Conservation (phyloP, 768 basidiomycete species). For the Clavulina sp. region DNA sequence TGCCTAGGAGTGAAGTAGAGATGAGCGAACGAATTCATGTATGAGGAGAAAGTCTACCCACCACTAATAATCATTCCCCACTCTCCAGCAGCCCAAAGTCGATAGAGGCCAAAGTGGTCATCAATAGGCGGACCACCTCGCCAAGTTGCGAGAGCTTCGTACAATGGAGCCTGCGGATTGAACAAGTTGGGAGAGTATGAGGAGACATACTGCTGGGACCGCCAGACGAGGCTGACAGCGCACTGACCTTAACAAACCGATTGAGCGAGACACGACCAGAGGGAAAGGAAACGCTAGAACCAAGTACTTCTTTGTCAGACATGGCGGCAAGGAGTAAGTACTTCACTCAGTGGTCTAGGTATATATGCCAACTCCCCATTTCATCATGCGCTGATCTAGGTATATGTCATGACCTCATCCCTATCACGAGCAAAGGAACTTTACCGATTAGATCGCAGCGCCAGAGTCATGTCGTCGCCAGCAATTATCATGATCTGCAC, state of each 20-base stretch:
- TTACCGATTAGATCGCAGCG: too few species aligned
- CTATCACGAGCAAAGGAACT: too few species aligned
- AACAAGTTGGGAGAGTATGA: too few species aligned
- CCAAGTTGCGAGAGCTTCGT: constrained; percentile 57
- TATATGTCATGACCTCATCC: too few species aligned
- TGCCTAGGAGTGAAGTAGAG: constrained; percentile 18
- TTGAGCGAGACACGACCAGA: constrained; percentile 19
- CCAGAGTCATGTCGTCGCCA: too few species aligned
- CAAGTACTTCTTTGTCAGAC: too few species aligned
- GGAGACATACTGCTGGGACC: neutral
- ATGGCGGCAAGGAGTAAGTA: too few species aligned
- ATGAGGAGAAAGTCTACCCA: constrained; percentile 8
- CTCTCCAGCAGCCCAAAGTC: constrained; percentile 49
- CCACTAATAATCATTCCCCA: constrained; percentile 90
- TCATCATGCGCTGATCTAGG: too few species aligned
- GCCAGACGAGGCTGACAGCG: neutral
- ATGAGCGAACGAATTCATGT: neutral
- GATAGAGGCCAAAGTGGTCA: constrained; percentile 47
- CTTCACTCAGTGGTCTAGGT: too few species aligned
- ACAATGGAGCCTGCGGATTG: constrained; percentile 88
- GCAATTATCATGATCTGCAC: too few species aligned
- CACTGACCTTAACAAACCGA: constrained; percentile 30
- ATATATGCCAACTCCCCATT: too few species aligned
- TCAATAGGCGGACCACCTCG: constrained; percentile 57
- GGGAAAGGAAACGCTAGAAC: too few species aligned